These are phyloP conservation scores for Hemerocallis citrina DNA, from an alignment of 106 monocot genomes.

Conservation along the genomic window DNA sequence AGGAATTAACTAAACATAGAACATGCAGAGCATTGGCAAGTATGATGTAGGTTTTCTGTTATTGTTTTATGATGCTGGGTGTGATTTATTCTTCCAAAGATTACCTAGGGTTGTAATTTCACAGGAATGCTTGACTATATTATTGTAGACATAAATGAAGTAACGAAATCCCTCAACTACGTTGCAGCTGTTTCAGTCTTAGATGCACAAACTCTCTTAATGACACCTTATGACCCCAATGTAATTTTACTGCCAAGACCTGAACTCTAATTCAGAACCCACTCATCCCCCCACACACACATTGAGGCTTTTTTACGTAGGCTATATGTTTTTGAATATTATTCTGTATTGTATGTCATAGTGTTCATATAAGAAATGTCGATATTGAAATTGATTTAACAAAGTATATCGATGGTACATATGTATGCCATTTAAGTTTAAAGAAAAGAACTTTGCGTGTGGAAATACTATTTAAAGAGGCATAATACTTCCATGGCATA, in stretches of 20 bases:
- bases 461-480: no score
- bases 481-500: no score
- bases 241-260: constrained; percentile 23
- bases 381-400: no score
- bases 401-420: no score
- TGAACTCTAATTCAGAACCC: no score
- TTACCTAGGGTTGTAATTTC: background rate
- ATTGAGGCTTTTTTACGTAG: no score
- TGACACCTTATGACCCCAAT: constrained; percentile 85
- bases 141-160: constrained; percentile 67
- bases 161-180: constrained; percentile 64
- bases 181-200: constrained; percentile 88
- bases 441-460: no score
- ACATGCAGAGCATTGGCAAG: constrained; percentile 87
- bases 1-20: constrained; percentile 80
- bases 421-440: no score
- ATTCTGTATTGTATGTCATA: no score
- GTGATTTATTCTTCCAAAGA: background rate
- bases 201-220: constrained; percentile 77
- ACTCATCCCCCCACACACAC: no score
- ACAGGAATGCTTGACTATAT: constrained; percentile 93
- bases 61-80: background rate
- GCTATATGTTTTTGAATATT: no score
- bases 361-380: no score
- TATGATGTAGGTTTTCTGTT: constrained; percentile 17